Base-by-base conservation (phyloP, 2,329 filamentous ascomycete species). In the Penicillium freii region DNA sequence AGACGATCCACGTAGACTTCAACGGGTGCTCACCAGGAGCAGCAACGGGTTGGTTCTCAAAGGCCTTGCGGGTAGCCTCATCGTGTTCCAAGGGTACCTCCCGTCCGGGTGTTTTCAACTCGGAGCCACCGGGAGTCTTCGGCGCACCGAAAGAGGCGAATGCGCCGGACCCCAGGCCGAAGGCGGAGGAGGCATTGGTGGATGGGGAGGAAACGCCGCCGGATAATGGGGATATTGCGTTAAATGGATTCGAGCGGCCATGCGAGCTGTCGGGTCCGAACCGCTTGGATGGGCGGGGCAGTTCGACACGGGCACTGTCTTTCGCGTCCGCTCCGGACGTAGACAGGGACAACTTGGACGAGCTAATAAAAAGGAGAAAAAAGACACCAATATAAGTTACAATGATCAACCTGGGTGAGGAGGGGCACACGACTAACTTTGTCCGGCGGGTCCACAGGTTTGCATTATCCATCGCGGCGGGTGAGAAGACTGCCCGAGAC, bases 121-220 rank as follows among this genome's bases (percentile, higher is more conserved):
- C 92, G 74, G 95, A 86, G 62, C 90, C 88, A 50, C 88, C 90
- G 9, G 89, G 84, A 46, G 90, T 87, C 80, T 97, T 97, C 51
- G 92, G 90, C 2, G 92, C 92, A 80, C 93, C 92, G 75, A 95
- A 95, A n/a, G 92, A 95, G 39, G 93, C 93, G 74, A 99, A 99
- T 54, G 94, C 94, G 66, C 94, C 94, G 19, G 91, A 95, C 40
- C 94, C 94, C 59, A 99, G 81, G 50, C 92, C 92, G 77, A 99
- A 99, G 57, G 93, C 92, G 69, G 89, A 92, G 19, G 91, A 92
- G 54, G 90, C 91, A 66, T 84, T 84, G 53, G 85, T 83, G 13
- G 89, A 91, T 15, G 92, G 91, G 10, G 91, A 93, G 36, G 88
- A 83, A 54, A 92, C 80, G 56, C 84, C 85, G 50, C 82, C 84